Base-by-base conservation (phyloP, 371 early-diverging fungal species). In the Saksenaea vasiformis region DNA sequence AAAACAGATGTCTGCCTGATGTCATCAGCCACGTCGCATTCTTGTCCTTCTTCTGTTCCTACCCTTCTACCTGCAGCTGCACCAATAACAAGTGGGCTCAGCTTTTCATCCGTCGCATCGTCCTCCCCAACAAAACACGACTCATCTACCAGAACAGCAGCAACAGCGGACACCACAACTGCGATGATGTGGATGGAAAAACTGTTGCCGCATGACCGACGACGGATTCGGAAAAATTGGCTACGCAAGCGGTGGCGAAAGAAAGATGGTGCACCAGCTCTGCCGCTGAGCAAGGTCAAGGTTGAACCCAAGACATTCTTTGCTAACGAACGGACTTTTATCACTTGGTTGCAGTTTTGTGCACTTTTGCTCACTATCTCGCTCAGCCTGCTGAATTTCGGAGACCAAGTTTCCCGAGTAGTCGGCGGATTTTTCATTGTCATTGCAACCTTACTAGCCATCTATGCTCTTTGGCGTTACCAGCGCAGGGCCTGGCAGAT, bases 271-370 rank as follows among this genome's bases (percentile, higher is more conserved):
- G 24, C 3, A 9, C 17, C 17, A 24, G 22, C 22, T 22, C 51
- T 73, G 31, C 67, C 73, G 15, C 86, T 89, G 1, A 85, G 91
- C 3, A 92, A 95, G 9, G 91, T 95, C 54, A 90, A 58, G 26
- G 87, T 98, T 0, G 99, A 99, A 66, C 99, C 99, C 53, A 99
- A 99, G 76, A 94, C 96, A 26, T 98, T 91, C 75, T 98, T 99
- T 83, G 96, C 98, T 39, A 99, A 99, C 73, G 99, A 99, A 78
- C 84, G 99, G 44, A 99, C 98, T 1, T 98, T 99, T 77, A 81
- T 99, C 54, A 89, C 93, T 7, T 91, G 92, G 92, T 72, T 91
- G 31, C 86, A 91, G 71, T 91, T 91, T 69, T 77, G 87, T 7
- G 85, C 89, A 5, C 71, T 91, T 57, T 68, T 94, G 24, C 86